Base-by-base conservation (phyloP, 2,329 filamentous ascomycete species). In the Corynespora cassiicola region DNA sequence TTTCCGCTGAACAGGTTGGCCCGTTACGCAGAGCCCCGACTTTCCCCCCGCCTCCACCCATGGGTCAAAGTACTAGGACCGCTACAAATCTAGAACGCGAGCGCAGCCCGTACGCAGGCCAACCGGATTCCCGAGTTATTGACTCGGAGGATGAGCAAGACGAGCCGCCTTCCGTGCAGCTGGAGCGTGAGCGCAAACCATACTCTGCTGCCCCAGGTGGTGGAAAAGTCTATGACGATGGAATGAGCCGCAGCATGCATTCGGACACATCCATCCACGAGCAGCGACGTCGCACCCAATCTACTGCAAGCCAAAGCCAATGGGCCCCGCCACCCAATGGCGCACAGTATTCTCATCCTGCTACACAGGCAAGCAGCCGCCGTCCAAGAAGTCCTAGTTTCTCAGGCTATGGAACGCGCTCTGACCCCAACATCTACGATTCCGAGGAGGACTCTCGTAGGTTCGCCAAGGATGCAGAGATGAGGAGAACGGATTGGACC, bases 121-220 rank as follows among this genome's bases (percentile, higher is more conserved):
- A 47, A 41, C 47, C 56, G 20, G 60, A 66, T 14, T 24, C 45
- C 3, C 54, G 39, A 21, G 44, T 45, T 5, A 59, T 72, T 10
- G 71, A 63, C 6, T 50, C 52, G 3, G 65, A 66, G 2, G 52
- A 63, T n/a, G 70, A 75, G 29, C 59, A 70, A 10, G 62, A 64
- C 5, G 54, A 60, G 2, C 61, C 69, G 1, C 63, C 74, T 1
- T 58, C 72, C 1, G 70, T 76, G 1, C 79, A 80, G 1, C 78
- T 86, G 30, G 84, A 87, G 56, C 78, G 84, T 5, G 80, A 86
- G 53, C 73, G 84, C 23, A 81, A 86, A 44, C 84, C 84, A 0
- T 87, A 87, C 54, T 71, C 68, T 17, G 78, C 77, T 1, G 76
- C 78, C 16, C 80, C 81, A 11, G 82, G 82, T 7, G 72, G 68